Evolutionary conservation across 768 basidiomycete genomes (phyloP), one percentile per base, ranked within the genome.

Genomic region (Omphalotus guepiniiformis): DNA sequence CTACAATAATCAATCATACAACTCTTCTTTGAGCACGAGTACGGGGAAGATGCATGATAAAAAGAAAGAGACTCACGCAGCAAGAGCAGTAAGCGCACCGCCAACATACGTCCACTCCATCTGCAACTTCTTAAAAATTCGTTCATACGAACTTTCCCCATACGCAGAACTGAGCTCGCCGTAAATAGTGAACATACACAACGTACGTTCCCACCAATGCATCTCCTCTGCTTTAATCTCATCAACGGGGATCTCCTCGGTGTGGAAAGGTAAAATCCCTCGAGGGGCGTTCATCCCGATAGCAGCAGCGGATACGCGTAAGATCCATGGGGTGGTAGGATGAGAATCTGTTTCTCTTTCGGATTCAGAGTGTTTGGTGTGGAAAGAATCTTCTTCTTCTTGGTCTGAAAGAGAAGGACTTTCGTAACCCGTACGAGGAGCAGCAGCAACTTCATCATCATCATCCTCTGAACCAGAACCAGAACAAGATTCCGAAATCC

Each of bases 71-170:
- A 61, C 73, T 46, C 63, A 79, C 80, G 77, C 80, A 26, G 82
- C 72, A 13, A 85, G 57, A 1, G 80, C 81, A 7, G 82, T 72
- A 2, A 86, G 71, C 80, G 80, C 66, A 28, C 75, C 81, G n/a
- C 81, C 83, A 13, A 78, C 67, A 37, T 76, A 81, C 4, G 74
- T 76, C 85, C 85, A 88, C 53, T 88, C 85, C 22, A 66, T 65
- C 51, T 76, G 67, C 19, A 86, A 54, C 32, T 78, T 62, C 2
- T 49, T 50, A 39, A 80, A 68, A 2, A 84, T 58, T 11, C 61
- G 61, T 37, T 84, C 80, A 43, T 70, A 83, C 7, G 81, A 70
- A 1, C 72, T 72, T 42, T 80, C 74, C 9, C 54, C 44, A 2
- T 50, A 47, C 4, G 79, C 23, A 3, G 21, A 16, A 18, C 71